Evolutionary conservation across 164 flowering plant species (phyloP).

Genomic region (Umbellularia californica): DNA sequence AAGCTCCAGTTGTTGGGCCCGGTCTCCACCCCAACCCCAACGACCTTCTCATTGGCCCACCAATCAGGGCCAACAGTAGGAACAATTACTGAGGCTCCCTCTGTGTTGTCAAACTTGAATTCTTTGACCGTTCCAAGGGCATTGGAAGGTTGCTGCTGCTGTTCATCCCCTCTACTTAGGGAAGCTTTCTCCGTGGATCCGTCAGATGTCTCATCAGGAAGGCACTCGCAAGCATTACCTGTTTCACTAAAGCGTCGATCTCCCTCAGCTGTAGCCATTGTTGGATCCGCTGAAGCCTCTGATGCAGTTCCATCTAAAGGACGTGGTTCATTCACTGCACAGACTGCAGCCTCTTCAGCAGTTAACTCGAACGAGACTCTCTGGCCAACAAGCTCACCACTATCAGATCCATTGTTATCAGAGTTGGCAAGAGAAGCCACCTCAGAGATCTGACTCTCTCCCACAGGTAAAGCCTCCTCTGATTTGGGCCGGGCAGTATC

Average conservation of each 20-base stretch:
- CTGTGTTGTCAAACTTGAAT: constrained; percentile 73
- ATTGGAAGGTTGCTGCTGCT: constrained; percentile 37
- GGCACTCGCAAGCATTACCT: constrained; percentile 16
- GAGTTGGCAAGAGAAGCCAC: constrained; percentile 53
- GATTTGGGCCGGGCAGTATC: constrained; percentile 37
- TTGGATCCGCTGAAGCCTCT: constrained; percentile 20
- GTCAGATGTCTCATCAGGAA: constrained; percentile 15
- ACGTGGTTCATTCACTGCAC: constrained; percentile 42
- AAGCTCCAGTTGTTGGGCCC: constrained; percentile 56
- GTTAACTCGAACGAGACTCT: constrained; percentile 81
- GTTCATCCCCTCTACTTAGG: constrained; percentile 20
- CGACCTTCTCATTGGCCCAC: constrained; percentile 71
- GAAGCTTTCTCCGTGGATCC: constrained; percentile 18
- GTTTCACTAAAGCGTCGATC: constrained; percentile 18
- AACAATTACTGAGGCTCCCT: constrained; percentile 33
- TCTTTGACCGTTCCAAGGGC: constrained; percentile 56
- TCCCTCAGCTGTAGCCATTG: constrained; percentile 11
- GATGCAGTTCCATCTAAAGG: constrained; percentile 17
- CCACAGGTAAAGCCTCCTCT: constrained; percentile 31
- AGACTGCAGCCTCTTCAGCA: constrained; percentile 50
- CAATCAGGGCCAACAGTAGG: constrained; percentile 47
- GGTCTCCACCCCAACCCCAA: constrained; percentile 35
- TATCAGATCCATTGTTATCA: constrained; percentile 29
- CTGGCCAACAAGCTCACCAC: constrained; percentile 36
- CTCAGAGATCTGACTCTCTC: constrained; percentile 49